Evolutionary conservation across 2,329 filamentous ascomycete species (phyloP), one percentile per base, ranked within the genome.

Genomic region (Cercospora sp.): DNA sequence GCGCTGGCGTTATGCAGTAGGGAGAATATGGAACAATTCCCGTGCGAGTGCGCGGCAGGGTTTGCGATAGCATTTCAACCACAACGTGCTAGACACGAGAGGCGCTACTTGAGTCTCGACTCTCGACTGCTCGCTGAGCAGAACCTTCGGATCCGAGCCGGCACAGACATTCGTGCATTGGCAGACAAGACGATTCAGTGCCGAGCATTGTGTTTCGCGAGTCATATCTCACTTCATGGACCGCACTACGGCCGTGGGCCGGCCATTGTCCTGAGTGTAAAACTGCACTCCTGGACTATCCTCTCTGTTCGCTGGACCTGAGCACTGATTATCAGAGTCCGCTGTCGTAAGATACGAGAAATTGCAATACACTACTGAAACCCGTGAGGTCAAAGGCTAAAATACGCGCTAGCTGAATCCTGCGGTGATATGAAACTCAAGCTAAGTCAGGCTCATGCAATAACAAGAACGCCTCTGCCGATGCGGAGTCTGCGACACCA

Each of bases 391-490:
- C 45, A 33, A 20, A 63, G 26, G 16, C 60, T 63, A 63, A 53
- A 31, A 13, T 18, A 36, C 16, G n/a, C 42, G 45, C 60, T 63
- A 53, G 45, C 42, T 33, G 5, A 26, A 53, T 53, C 12, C 48
- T 58, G 20, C 48, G 33, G 5, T 26, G 53, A 30, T 7, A 23
- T 58, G 31, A 64, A 58, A 58, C 51, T 58, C 31, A 51, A 64
- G 51, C 62, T n/a, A 64, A 64, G 51, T 57, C 62, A 36, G 51
- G 28, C 26, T 64, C 51, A 64, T 64, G 62, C 62, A 64, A 64
- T 58, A 42, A 13, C 13, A 18, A 57, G 13, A 58, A 39, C 62
- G 31, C 31, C 31, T 42, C 51, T 58, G 53, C 53, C 53, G 53
- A 58, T 58, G n/a, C 45, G 45, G 18, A 20, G 45, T 12, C 45